phyloP scores from a whole-genome alignment of 805 yeast species.

The Metschnikowia gruessii region DNA sequence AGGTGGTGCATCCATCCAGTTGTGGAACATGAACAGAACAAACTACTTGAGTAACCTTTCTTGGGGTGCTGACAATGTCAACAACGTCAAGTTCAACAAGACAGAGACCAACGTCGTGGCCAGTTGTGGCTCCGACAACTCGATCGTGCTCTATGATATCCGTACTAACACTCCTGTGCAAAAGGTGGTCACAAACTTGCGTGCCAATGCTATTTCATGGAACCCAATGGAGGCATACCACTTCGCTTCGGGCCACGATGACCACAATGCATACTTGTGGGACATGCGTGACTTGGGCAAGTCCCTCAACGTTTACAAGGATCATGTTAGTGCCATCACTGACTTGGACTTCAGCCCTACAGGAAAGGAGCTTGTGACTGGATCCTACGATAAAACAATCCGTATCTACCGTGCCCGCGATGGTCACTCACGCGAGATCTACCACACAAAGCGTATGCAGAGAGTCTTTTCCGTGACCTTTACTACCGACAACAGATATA shows the following conservation, averaged over 20 bases:
- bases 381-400: conserved; percentile 91
- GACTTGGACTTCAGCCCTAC: conserved; percentile 95
- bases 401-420: conserved; percentile 71
- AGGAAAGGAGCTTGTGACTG: conserved; percentile 93
- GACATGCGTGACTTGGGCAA: conserved; percentile 91
- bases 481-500: conserved; percentile 86
- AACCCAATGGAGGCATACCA: conserved; percentile 97
- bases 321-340: conserved; percentile 94
- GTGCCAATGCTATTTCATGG: conserved; percentile 88
- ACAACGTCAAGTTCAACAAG: conserved; percentile 78
- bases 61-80: conserved; percentile 96
- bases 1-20: conserved; percentile 83
- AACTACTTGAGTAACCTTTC: conserved; percentile 74
- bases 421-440: conserved; percentile 93
- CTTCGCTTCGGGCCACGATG: conserved; percentile 90
- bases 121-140: conserved; percentile 80
- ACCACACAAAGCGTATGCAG: conserved; percentile 98
- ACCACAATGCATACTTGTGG: conserved; percentile 90
- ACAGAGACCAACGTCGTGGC: conserved; percentile 89
- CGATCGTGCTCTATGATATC: conserved; percentile 84
- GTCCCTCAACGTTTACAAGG: conserved; percentile 83
- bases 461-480: conserved; percentile 79
- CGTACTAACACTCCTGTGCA: conserved; percentile 92
- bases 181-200: conserved; percentile 75
- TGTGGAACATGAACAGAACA: conserved; percentile 88